Percentiles rank a stretch among this genome's conserved stretches.
These are phyloP conservation scores for Cercospora citrullina DNA, from an alignment of 2,329 filamentous ascomycete genomes.

Conservation along the genomic window DNA sequence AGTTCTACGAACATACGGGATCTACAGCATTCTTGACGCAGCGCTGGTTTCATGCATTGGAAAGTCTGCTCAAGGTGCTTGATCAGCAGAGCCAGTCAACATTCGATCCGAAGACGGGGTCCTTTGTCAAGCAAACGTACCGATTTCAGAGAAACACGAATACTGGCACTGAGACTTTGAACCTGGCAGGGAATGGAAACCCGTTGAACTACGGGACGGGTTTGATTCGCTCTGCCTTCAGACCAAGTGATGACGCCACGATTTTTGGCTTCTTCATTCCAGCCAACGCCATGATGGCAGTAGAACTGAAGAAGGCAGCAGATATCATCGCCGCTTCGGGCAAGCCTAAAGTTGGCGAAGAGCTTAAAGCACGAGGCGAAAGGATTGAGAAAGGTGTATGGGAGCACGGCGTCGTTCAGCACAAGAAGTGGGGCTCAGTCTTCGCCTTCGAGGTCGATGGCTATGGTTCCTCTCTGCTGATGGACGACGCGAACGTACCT, in stretches of 20 bases:
- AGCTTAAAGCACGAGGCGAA: conserved; percentile 59
- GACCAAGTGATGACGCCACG: conserved; percentile 91
- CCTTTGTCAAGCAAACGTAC: conserved; percentile 73
- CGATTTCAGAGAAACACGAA: conserved; percentile 82
- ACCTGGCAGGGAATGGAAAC: conserved; percentile 81
- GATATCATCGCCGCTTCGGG: conserved; percentile 64
- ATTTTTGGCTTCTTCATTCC: conserved; percentile 95
- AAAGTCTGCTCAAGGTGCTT: conserved; percentile 71
- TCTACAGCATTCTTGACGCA: conserved; percentile 75
- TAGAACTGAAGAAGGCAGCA: conserved; percentile 76
- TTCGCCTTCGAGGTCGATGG: conserved; percentile 89
- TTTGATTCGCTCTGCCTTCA: conserved; percentile 85
- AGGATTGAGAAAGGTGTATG: conserved; percentile 74
- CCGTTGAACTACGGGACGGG: conserved; percentile 82
- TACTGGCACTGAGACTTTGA: conserved; percentile 85
- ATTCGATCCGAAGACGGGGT: conserved; percentile 67
- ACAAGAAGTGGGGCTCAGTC: conserved; percentile 73
- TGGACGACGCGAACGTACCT: conserved; percentile 88
- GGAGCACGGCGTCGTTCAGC: conserved; percentile 77
- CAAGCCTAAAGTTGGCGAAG: conserved; percentile 52
- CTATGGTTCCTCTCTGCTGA: conserved; percentile 76
- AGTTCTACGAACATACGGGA: conserved; percentile 78
- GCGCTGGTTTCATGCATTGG: conserved; percentile 76
- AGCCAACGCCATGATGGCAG: conserved; percentile 92
- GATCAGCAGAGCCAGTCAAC: conserved; percentile 78